phyloP scores from a whole-genome alignment of 1,284 basidiomycete species.

The Tetrapyrgos nigripes region DNA sequence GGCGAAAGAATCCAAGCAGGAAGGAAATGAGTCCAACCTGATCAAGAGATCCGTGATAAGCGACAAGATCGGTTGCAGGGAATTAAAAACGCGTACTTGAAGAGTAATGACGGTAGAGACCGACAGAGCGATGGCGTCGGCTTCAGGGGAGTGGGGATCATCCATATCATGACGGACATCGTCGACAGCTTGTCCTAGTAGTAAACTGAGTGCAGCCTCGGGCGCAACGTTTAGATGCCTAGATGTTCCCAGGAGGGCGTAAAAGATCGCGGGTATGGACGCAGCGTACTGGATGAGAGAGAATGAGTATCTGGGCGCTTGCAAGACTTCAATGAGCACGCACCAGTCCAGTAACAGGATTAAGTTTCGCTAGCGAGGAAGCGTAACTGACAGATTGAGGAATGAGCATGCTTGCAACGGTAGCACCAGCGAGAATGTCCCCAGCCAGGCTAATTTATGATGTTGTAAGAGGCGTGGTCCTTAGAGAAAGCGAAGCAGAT shows the following conservation, averaged over 20 bases:
- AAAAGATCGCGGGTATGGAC: conserved; percentile 81
- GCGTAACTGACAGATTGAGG: conserved; percentile 95
- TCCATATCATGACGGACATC: conserved; percentile 70
- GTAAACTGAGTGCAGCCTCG: conserved; percentile 88
- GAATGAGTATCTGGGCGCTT: conserved; percentile 16
- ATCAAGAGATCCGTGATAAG: neutral
- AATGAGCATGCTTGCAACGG: conserved; percentile 89
- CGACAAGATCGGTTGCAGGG: neutral
- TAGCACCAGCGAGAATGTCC: conserved; percentile 85
- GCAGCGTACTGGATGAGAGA: conserved; percentile 65
- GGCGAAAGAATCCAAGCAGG: conserved; percentile 83
- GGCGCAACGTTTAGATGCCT: conserved; percentile 87
- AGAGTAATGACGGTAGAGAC: conserved; percentile 83
- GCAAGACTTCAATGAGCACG: conserved; percentile 32
- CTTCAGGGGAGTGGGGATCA: conserved; percentile 56
- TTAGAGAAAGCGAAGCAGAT: neutral
- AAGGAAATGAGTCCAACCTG: conserved; percentile 90
- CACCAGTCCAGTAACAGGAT: conserved; percentile 86
- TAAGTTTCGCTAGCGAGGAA: conserved; percentile 82
- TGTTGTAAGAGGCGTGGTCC: neutral
- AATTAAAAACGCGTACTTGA: conserved; percentile 59
- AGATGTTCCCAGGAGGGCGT: conserved; percentile 88
- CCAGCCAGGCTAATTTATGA: conserved; percentile 68
- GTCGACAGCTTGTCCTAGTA: conserved; percentile 86
- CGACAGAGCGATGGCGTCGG: conserved; percentile 65